phyloP scores from a whole-genome alignment of 129 eudicot species.

The Artemisia annua region DNA sequence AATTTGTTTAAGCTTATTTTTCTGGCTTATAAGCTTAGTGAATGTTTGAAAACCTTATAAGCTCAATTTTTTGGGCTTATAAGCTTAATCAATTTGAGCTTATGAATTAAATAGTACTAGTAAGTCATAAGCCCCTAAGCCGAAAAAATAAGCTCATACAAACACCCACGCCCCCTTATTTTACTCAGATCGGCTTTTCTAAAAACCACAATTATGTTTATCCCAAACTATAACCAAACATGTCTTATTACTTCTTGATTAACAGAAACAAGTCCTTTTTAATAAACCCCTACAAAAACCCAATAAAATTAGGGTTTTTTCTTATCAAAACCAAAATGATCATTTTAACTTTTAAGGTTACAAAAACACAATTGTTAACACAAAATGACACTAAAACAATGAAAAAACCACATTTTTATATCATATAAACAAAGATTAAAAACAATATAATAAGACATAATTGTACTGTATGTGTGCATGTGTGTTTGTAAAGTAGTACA shows the following conservation, averaged over 20 bases:
- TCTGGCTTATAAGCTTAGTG: background rate
- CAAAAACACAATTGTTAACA: background rate
- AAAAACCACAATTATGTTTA: background rate
- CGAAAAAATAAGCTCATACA: background rate
- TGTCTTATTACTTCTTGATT: background rate
- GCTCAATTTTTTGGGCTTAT: background rate
- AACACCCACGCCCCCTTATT: background rate
- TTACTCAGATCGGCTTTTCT: background rate
- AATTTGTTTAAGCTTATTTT: background rate
- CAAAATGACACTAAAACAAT: background rate
- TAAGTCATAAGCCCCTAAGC: background rate
- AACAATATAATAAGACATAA: background rate
- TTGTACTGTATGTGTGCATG: background rate
- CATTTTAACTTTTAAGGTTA: background rate
- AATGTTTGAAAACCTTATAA: background rate
- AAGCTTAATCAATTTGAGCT: background rate
- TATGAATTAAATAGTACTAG: background rate
- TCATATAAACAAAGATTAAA: background rate
- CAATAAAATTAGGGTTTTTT: no score
- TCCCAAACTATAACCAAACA: background rate
- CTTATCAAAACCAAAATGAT: no score
- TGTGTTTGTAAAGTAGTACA: constrained; percentile 12
- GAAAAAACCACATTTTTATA: background rate
- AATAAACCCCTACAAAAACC: no score
- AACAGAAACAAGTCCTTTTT: no score